Evolutionary conservation across 2,329 filamentous ascomycete species (phyloP), one percentile per base, ranked within the genome.

Genomic region (Ceratocystis diversiconidia): DNA sequence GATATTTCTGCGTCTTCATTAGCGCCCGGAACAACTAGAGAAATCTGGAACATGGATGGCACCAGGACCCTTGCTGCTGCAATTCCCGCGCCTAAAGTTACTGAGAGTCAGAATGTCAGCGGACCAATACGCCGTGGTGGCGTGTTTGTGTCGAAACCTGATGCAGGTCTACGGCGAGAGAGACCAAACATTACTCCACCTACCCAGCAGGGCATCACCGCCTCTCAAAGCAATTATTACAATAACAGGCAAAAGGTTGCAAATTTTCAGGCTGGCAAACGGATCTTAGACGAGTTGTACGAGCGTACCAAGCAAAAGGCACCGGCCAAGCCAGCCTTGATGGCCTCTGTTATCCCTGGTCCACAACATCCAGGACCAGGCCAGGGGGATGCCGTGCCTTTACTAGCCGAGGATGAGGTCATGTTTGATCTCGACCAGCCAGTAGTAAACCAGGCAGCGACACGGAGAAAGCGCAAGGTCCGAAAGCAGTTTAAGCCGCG

Each of bases 281-380:
- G 75, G 68, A 73, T 76, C 8, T 73, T 86, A 5, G 84, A 87
- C 71, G 76, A 75, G 28, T 70, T 85, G 28, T 86, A 81, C 71
- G 77, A 76, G 62, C 76, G 72, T 64, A 69, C 71, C 36, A 72
- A 72, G 30, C 74, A 72, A 12, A 75, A 73, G 60, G 69, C 68
- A 17, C 67, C 68, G 3, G 22, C 62, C 5, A 61, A 67, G n/a
- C 66, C 66, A 7, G 66, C 69, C 64, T 22, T 61, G 12, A 50
- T 67, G 12, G 32, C 55, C 19, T 63, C 61, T 19, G 62, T 59
- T 3, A 44, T 66, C 12, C 50, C 65, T 2, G 50, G 19, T n/a
- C 32, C 22, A 19, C 30, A 44, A 28, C 30, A 4, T 46, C 17
- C 25, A 36, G 19, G 5, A 46, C n/a, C 12, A n/a, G 22, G 41